Conservation (phyloP, 805 yeast species). For the Maudiozyma saulgeensis region DNA sequence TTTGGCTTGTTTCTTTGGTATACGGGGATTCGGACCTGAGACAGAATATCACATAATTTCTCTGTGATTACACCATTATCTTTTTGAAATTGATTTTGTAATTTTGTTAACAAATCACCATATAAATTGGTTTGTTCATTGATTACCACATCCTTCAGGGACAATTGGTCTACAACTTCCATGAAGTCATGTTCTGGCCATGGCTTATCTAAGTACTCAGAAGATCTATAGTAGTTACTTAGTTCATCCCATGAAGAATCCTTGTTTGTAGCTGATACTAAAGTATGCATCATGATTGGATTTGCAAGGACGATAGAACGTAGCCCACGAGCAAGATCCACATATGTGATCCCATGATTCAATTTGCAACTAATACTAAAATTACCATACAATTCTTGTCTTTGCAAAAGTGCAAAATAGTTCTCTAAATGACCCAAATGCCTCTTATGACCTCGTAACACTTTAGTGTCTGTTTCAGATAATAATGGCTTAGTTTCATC, state of each 20-base stretch:
- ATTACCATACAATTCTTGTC: slow-evolving; percentile 19
- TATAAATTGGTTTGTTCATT: slow-evolving; percentile 15
- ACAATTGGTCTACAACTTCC: slow-evolving; percentile 10
- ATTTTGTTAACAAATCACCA: slow-evolving; percentile 3
- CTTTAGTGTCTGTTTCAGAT: slow-evolving; percentile 1
- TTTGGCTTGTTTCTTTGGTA: slow-evolving; percentile 13
- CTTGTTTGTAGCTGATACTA: slow-evolving; percentile 11
- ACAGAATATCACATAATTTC: slow-evolving; percentile 9
- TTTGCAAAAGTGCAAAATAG: slow-evolving; percentile 18
- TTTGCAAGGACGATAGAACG: slow-evolving; percentile 13
- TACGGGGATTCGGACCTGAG: slow-evolving; percentile 11
- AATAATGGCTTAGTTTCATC: background rate
- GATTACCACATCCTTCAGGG: slow-evolving; percentile 14
- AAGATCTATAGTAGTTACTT: slow-evolving; percentile 13
- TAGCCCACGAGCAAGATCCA: slow-evolving; percentile 9
- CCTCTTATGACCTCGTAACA: slow-evolving; percentile 23
- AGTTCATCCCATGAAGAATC: slow-evolving; percentile 14
- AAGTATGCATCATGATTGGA: slow-evolving; percentile 14
- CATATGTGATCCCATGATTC: slow-evolving; percentile 5
- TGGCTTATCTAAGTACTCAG: slow-evolving; percentile 14
- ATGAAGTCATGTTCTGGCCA: slow-evolving; percentile 19
- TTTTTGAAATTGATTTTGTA: slow-evolving; percentile 7
- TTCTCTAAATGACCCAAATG: slow-evolving; percentile 23
- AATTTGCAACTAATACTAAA: slow-evolving; percentile 16
- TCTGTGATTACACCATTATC: slow-evolving; percentile 9